phyloP scores from a whole-genome alignment of 257 asterid genomes.

The Cruciata laevipes region DNA sequence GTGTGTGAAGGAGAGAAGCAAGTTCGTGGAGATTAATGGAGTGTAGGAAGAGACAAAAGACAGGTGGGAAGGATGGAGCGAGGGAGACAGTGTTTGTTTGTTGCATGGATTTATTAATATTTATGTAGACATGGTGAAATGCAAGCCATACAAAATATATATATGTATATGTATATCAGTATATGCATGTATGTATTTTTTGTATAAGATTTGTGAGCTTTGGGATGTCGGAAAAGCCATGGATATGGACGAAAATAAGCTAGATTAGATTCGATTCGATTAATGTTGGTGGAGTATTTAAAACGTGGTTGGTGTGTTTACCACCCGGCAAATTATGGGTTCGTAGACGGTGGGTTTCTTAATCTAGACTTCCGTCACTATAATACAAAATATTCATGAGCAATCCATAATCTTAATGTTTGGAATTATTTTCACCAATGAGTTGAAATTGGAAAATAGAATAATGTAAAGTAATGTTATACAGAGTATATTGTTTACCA shows the following conservation, averaged over 20 bases:
- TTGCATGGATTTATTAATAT: neutral
- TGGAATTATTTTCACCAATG: too few relatives aligned
- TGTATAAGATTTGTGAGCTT: neutral
- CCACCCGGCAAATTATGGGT: neutral
- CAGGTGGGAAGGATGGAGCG: neutral
- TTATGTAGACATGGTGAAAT: neutral
- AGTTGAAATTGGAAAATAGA: too few relatives aligned
- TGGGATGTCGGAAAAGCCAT: neutral
- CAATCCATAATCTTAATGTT: too few relatives aligned
- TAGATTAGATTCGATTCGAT: neutral
- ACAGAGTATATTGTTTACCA: too few relatives aligned
- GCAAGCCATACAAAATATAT: neutral
- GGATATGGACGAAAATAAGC: neutral
- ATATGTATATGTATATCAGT: too few relatives aligned
- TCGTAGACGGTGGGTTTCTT: neutral
- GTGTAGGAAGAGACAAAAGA: neutral
- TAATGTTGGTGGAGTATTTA: neutral
- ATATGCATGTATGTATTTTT: too few relatives aligned
- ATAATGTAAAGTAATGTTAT: too few relatives aligned
- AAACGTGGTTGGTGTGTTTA: neutral
- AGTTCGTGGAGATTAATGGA: neutral
- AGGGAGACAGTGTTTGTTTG: slow-evolving; percentile 2
- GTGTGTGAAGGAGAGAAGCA: slow-evolving; percentile 18
- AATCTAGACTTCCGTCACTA: neutral
- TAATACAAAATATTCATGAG: neutral